Evolutionary conservation across 225 moss, liverwort and hornwort genomes (phyloP).

Genomic region (Bryum argenteum): DNA sequence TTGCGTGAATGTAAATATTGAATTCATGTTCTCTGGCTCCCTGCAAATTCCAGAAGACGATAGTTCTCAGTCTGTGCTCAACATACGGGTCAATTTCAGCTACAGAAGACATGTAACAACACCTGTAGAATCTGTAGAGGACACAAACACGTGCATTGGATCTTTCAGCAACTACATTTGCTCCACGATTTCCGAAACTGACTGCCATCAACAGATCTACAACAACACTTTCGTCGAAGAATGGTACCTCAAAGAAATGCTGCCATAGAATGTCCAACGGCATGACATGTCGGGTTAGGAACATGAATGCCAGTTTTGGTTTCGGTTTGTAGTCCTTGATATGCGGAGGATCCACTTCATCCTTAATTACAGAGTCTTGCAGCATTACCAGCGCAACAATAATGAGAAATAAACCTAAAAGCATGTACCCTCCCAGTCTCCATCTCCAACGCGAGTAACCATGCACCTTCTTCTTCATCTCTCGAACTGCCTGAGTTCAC

Average conservation of each 20-base stretch:
- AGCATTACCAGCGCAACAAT: conserved; percentile 55
- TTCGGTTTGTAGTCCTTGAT: conserved; percentile 30
- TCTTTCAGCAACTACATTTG: conserved; percentile 12
- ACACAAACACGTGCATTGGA: conserved; percentile 1
- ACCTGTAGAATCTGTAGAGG: too few relatives aligned
- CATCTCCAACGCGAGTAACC: conserved; percentile 72
- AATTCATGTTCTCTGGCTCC: conserved; percentile 50
- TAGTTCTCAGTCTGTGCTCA: neutral
- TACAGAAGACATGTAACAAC: too few relatives aligned
- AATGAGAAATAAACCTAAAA: conserved; percentile 50
- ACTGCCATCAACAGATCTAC: conserved; percentile 1
- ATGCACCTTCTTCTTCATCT: conserved; percentile 67
- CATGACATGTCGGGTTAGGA: conserved; percentile 78
- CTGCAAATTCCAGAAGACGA: conserved; percentile 33
- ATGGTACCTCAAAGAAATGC: conserved; percentile 54
- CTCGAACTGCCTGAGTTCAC: conserved; percentile 26
- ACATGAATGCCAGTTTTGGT: conserved; percentile 80
- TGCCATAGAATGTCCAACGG: conserved; percentile 68
- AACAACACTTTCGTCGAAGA: neutral
- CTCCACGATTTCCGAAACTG: neutral
- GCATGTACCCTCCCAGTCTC: conserved; percentile 56
- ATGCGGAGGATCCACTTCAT: conserved; percentile 35
- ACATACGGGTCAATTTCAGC: conserved; percentile 11
- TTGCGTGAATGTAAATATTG: conserved; percentile 54
- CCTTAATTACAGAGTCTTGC: conserved; percentile 35